Evolutionary conservation across 345 rosid genomes (phyloP), one percentile per base, ranked within the genome.

Genomic region (Kandelia obovata): DNA sequence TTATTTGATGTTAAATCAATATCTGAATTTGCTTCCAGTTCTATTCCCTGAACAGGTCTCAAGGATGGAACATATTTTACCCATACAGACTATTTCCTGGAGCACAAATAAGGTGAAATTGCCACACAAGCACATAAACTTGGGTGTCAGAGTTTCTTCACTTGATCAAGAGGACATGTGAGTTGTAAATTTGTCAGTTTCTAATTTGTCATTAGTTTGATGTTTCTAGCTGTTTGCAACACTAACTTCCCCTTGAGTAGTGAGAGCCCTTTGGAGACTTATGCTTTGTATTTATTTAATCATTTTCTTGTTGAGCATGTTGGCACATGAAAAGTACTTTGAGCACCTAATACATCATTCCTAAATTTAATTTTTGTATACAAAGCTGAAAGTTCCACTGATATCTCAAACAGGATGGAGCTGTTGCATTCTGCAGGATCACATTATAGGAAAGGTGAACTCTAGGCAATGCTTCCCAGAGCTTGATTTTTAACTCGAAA

Each of bases 41-140:
- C 88, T 87, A 75, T 86, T 91, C 53, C 89, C 96, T 62, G 84
- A 85, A 68, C 91, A 84, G 87, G 93, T 89, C 72, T 86, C 98
- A 30, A 70, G 72, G 47, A 79, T 83, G 82, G 98, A 92, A 77
- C 78, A 86, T 76, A 83, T 93, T 72, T 75, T 89, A 74, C 98
- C 97, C n/a, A 10, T 76, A 23, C 81, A 89, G 87, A 74, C 74
- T 32, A 79, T 79, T 73, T 73, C 81, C 60, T 69, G 80, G 82
- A 76, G 71, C 55, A 80, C 74, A 31, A 82, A 74, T 71, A 64
- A 72, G 23, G 65, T 67, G 39, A 83, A 83, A 71, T 47, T 56
- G 21, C 78, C 86, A 73, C 84, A 86, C 69, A 70, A 7, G 47
- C 76, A 55, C 21, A 83, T 93, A 55, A 71, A 79, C 35, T 71